Base-by-base conservation (phyloP, 164 flowering plant species). In the Hamamelis virginiana region DNA sequence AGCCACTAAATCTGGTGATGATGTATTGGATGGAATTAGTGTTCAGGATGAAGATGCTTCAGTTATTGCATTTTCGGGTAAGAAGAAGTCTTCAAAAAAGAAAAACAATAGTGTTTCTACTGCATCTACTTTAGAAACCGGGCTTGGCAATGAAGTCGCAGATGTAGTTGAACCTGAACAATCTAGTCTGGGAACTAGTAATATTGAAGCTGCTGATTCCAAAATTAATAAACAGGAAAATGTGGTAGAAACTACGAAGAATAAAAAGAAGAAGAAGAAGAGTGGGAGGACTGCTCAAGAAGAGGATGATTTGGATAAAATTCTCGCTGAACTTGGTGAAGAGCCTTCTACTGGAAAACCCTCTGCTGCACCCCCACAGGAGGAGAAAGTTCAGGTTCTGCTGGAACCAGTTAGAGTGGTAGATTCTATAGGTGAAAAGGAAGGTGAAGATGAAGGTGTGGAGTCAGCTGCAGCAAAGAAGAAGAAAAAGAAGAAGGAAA, bases 241-340 rank as follows among this genome's bases (percentile, higher is more conserved):
- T 22, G 79, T 69, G 3, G 72, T 47, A 21, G 94, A 86, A 58
- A 73, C 87, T 67, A 86, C 91, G 25, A 92, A 95, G 81, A 88
- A 80, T 52, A 94, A 92, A 76, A 95, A 90, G 81, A 92, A 91
- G 72, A 96, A 96, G 78, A 95, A 89, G 75, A 88, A 87, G 80
- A 80, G 90, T 78, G 97, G 87, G 73, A 86, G 94, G 74, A 89
- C 91, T 47, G 97, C 79, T 55, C 94, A 93, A 69, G 99, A 96
- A 75, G 99, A 93, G 78, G 97, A 96, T 44, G 99, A 96, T 70
- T 74, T 93, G 58, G 98, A 93, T 69, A 90, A 89, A 75, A 76
- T 96, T 77, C 93, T 96, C 45, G 97, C 97, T 14, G 98, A 91
- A 82, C 97, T 96, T 69, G 97, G 94, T 68, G 95, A 76, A 71